Base-by-base conservation (phyloP, 805 yeast species). In the Soucietia sequanensis region DNA sequence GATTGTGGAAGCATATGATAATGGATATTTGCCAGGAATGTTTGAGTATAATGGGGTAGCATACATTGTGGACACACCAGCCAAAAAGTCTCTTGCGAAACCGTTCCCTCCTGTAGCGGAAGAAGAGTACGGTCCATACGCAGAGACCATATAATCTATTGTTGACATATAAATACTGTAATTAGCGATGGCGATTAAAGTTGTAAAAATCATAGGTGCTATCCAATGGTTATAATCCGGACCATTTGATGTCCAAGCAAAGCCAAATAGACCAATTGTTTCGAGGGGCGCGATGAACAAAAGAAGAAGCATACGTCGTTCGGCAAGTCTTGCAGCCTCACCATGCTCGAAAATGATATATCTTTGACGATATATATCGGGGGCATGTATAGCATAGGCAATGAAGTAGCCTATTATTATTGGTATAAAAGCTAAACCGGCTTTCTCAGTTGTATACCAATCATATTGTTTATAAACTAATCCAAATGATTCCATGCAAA, bases 101-200 rank as follows among this genome's bases (percentile, higher is more conserved):
- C 68, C 71, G 36, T 65, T 65, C 17, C 70, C 70, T 6, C 70
- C 70, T 4, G 70, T 62, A 6, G 71, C 70, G 9, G 69, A 62
- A 1, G 71, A 68, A 16, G 70, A 61, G 44, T 62, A 65, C 3
- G 63, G 65, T 9, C 69, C 69, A 39, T 65, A 65, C 5, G 68
- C 62, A 4, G 65, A 60, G 11, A 64, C 56, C 70, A 65, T 65
- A 38, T 64, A 65, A 48, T 65, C 70, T 31, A 65, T 62, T n/a
- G 71, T 65, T 11, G 68, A 55, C 70, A 63, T 64, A 48, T 65
- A 65, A 36, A 65, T 65, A 27, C 64, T 48, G 48, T 43, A 65
- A 42, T 65, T 65, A 6, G 71, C 71, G 29, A 62, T 54, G 14
- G 62, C 71, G 33, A 65, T 62, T 27, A 58, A 35, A n/a, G 48